Conservation (phyloP, 176 grass and related monocot species). For the Ananas comosus region DNA sequence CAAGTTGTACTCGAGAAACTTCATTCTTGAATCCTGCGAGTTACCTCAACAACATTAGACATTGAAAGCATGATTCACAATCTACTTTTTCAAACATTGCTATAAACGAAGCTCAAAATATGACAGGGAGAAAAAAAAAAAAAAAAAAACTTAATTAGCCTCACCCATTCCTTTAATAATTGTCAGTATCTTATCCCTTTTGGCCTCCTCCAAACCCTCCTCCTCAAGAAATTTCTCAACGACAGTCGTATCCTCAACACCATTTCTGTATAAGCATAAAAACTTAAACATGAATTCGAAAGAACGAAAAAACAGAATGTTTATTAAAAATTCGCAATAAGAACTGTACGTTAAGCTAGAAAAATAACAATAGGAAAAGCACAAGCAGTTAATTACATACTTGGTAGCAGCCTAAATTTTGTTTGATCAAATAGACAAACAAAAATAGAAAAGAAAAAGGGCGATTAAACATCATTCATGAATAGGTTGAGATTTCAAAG, state of each 20-base stretch:
- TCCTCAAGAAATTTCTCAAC: conserved; percentile 57
- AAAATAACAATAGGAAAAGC: background rate
- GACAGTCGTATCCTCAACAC: conserved; percentile 54
- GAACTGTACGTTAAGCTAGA: background rate
- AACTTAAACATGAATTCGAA: background rate
- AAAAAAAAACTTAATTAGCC: conserved; percentile 9
- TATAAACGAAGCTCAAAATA: background rate
- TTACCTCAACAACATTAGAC: conserved; percentile 8
- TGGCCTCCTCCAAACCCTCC: conserved; percentile 37
- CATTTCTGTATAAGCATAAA: conserved; percentile 33
- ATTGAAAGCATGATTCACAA: background rate
- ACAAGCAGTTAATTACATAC: background rate
- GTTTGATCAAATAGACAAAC: background rate
- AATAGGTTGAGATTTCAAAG: background rate
- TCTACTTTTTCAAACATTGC: background rate
- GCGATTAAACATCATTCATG: background rate
- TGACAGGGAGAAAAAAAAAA: background rate
- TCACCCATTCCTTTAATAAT: conserved; percentile 91
- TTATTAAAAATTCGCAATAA: conserved; percentile 2
- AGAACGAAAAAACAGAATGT: background rate
- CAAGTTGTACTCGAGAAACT: conserved; percentile 35
- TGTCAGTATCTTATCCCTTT: conserved; percentile 49
- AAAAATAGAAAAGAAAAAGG: background rate
- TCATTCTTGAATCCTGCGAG: conserved; percentile 80
- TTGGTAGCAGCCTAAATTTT: background rate